Evolutionary conservation across 306 rosid genomes (phyloP).

Genomic region (Sindora glabra): DNA sequence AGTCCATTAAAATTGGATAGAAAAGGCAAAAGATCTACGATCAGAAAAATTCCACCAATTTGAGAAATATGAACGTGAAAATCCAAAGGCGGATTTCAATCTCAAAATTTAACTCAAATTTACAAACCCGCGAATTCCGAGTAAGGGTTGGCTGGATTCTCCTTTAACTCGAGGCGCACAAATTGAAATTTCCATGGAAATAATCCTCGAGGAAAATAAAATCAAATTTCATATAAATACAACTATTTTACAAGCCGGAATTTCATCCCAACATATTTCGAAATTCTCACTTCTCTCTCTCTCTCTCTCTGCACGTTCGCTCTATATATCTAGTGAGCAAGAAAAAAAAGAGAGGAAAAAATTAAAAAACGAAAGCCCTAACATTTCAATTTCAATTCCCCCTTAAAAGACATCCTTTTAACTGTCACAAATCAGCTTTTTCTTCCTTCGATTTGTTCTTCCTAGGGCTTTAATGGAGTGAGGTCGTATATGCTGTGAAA

Average conservation of each 20-base stretch:
- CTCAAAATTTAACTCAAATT: conserved; percentile 40
- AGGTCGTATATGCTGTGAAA: conserved; percentile 23
- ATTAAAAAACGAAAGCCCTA: conserved; percentile 49
- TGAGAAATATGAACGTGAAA: too few relatives aligned
- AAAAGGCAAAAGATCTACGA: conserved; percentile 7
- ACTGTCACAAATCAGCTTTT: neutral
- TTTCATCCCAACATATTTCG: conserved; percentile 13
- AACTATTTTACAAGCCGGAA: neutral
- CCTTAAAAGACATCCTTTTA: neutral
- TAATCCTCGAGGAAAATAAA: neutral
- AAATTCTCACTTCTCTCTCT: neutral
- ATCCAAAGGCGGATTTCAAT: conserved; percentile 45
- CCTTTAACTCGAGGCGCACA: conserved; percentile 28
- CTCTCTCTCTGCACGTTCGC: neutral
- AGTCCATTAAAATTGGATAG: too few relatives aligned
- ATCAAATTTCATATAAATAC: neutral
- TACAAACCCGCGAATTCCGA: conserved; percentile 53
- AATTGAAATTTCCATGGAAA: neutral
- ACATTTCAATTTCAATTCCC: conserved; percentile 6
- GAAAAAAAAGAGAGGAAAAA: neutral
- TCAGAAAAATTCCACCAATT: conserved; percentile 1
- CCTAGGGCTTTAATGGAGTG: conserved; percentile 39
- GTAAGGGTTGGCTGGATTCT: conserved; percentile 22
- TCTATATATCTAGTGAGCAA: neutral
- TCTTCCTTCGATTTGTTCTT: conserved; percentile 14